A percentile compares a stretch with the other conserved stretches of the same genome.
Conservation (phyloP, 176 grass and related monocot genomes). For the Pontederia paniculata region DNA sequence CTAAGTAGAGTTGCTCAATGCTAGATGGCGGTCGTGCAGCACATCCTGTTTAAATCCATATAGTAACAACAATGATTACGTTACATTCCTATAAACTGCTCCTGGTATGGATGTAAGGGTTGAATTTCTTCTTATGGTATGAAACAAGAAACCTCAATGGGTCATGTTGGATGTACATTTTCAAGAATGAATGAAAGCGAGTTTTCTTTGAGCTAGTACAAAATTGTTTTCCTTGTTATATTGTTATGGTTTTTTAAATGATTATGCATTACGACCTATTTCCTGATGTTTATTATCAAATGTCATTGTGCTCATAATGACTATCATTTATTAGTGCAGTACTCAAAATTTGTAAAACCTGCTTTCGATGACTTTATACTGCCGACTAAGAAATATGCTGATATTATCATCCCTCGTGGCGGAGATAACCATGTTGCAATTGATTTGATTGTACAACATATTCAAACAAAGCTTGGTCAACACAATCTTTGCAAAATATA, state of each 20-base stretch:
- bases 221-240: background rate
- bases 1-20: too few relatives aligned
- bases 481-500: constrained; percentile 98
- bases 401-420: constrained; percentile 81
- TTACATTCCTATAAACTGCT: too few relatives aligned
- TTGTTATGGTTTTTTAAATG: background rate
- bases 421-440: constrained; percentile 76
- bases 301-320: constrained; percentile 11
- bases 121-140: too few relatives aligned
- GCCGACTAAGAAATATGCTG: constrained; percentile 87
- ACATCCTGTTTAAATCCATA: too few relatives aligned
- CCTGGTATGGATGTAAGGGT: too few relatives aligned
- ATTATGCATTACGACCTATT: too few relatives aligned
- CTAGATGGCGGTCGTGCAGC: too few relatives aligned
- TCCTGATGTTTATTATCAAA: background rate
- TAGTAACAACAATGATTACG: too few relatives aligned
- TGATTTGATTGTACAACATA: constrained; percentile 80
- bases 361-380: constrained; percentile 99
- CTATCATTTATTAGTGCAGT: constrained; percentile 35
- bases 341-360: constrained; percentile 95
- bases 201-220: too few relatives aligned
- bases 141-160: too few relatives aligned
- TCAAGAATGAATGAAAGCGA: too few relatives aligned
- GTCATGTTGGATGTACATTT: too few relatives aligned
- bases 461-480: constrained; percentile 65